Conservation (phyloP, 305 asterid species). For the Rubia occidens region DNA sequence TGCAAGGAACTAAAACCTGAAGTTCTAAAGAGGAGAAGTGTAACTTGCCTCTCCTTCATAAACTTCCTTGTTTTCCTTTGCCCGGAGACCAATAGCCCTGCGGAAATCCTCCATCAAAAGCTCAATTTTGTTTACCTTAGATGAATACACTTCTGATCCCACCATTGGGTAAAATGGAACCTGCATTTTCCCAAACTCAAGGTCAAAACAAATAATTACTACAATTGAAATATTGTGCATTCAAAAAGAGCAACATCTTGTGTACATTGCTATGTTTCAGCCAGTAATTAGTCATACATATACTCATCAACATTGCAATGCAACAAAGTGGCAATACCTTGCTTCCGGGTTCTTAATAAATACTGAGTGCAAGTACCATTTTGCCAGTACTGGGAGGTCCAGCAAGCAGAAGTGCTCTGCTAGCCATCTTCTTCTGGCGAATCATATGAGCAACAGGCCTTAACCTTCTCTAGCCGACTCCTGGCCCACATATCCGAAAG, state of each 20-base stretch:
- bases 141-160: constrained; percentile 94
- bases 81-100: constrained; percentile 90
- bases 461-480: constrained; percentile 85
- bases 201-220: not conserved
- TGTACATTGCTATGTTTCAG: not conserved
- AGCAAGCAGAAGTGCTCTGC: constrained; percentile 76
- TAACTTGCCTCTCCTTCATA: constrained; percentile 88
- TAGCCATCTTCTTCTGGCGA: constrained; percentile 96
- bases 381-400: constrained; percentile 99
- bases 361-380: constrained; percentile 92
- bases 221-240: not conserved
- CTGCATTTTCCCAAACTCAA: constrained; percentile 24
- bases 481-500: constrained; percentile 96
- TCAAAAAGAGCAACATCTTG: not conserved
- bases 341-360: constrained; percentile 94
- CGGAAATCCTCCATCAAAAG: constrained; percentile 91
- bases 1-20: not conserved
- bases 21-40: not conserved
- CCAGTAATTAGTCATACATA: not conserved
- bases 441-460: constrained; percentile 98
- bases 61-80: constrained; percentile 77
- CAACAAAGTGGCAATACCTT: constrained; percentile 35
- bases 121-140: constrained; percentile 97
- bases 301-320: not conserved
- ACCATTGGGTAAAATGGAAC: constrained; percentile 99